Evolutionary conservation across 306 rosid genomes (phyloP).

Genomic region (Senna tora): DNA sequence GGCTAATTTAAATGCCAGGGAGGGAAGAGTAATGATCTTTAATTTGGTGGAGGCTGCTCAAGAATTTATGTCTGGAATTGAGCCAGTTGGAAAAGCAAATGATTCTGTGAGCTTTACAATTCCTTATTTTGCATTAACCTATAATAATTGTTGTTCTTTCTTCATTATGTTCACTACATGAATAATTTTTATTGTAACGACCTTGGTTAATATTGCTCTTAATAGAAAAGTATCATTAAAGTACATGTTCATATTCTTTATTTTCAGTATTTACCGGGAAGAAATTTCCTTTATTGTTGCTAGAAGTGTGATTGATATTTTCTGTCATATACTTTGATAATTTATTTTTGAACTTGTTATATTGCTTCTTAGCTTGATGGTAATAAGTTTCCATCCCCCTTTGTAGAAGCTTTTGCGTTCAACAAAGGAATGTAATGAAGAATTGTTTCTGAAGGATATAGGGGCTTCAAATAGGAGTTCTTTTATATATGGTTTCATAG

Average conservation of each 20-base stretch:
- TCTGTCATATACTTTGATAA: conserved; percentile 7
- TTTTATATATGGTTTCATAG: conserved; percentile 85
- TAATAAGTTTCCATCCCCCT: conserved; percentile 38
- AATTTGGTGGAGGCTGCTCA: conserved; percentile 98
- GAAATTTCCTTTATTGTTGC: conserved; percentile 26
- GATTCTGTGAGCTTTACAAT: conserved; percentile 56
- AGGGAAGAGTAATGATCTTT: conserved; percentile 91
- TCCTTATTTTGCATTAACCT: conserved; percentile 22
- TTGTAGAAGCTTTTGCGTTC: conserved; percentile 56
- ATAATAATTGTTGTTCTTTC: conserved; percentile 27
- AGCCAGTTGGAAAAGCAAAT: conserved; percentile 60
- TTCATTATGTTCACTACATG: conserved; percentile 15
- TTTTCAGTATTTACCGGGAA: conserved; percentile 15
- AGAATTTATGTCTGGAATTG: conserved; percentile 87
- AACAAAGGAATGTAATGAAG: conserved; percentile 49
- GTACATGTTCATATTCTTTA: conserved; percentile 27
- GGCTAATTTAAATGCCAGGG: conserved; percentile 91
- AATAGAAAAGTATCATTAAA: conserved; percentile 28
- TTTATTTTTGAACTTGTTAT: conserved; percentile 23
- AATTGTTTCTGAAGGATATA: conserved; percentile 56
- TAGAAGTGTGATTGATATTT: conserved; percentile 25
- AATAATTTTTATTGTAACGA: conserved; percentile 12
- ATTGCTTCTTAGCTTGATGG: conserved; percentile 31
- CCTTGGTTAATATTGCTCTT: conserved; percentile 20
- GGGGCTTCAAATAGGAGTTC: conserved; percentile 57